phyloP scores from a whole-genome alignment of 441 rosid genomes.

The Hura crepitans region DNA sequence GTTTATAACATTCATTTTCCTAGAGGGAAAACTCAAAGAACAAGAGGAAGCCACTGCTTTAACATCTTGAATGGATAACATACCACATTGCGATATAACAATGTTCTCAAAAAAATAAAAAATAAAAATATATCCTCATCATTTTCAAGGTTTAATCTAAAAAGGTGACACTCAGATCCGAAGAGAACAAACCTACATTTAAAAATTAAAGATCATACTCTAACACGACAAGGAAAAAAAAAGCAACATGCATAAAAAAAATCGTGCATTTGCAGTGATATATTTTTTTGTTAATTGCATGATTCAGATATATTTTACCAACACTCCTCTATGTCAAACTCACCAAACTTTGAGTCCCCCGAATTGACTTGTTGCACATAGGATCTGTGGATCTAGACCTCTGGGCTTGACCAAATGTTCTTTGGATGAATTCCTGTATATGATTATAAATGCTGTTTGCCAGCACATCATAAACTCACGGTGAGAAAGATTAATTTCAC shows the following conservation, averaged over 20 bases:
- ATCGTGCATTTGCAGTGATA: background rate
- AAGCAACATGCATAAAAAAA: background rate
- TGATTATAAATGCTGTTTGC: slow-evolving; percentile 78
- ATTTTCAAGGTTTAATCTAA: no score
- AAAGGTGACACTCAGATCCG: no score
- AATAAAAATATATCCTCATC: no score
- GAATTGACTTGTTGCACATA: slow-evolving; percentile 27
- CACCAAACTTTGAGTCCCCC: slow-evolving; percentile 32
- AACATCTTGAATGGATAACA: slow-evolving; percentile 3
- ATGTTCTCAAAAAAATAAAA: background rate
- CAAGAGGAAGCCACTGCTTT: background rate
- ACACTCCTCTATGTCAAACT: slow-evolving; percentile 32
- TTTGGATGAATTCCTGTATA: slow-evolving; percentile 46
- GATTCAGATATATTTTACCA: slow-evolving; percentile 13
- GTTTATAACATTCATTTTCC: background rate
- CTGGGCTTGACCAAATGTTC: slow-evolving; percentile 37
- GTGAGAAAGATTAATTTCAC: slow-evolving; percentile 5
- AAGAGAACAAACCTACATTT: background rate
- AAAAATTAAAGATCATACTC: background rate
- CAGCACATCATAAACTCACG: slow-evolving; percentile 14
- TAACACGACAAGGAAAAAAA: background rate
- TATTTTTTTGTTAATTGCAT: background rate
- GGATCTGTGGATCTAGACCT: slow-evolving; percentile 36
- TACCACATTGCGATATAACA: background rate
- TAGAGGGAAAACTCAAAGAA: background rate